Base-by-base conservation (phyloP, 352 stramenopile species). In the Globisporangium paroecandrum region DNA sequence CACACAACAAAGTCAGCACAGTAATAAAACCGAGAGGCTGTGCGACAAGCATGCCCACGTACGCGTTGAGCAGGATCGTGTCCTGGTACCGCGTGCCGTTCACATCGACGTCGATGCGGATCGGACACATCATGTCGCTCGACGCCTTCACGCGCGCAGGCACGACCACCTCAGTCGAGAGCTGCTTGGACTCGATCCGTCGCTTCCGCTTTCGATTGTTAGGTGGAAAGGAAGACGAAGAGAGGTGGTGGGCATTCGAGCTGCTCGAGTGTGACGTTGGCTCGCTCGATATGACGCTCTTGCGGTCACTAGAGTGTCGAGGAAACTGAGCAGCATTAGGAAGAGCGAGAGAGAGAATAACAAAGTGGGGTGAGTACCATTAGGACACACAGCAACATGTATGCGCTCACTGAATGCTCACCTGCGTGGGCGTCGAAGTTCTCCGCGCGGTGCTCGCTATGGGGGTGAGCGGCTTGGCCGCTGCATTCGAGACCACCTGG, bases 31-130 rank as follows among this genome's bases (percentile, higher is more conserved):
- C 55, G n/a, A 41, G 7, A 29, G 18, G 41, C 15, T n/a, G 7
- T 63, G 69, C 5, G 2, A 10, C 12, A 5, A 53, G 29, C 41
- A 47, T 36, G 29, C 3, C 20, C 4, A 58, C 83, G 49, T 76
- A 91, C 83, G 66, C 72, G 58, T 89, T 84, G 66, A 93, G 55
- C 9, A 92, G 72, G 41, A 95, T 77, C 13, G 85, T 91, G 67
- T 95, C 87, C 62, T 93, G 85, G 68, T 85, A 95, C 2, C 83
- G 79, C 63, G 87, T 74, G 22, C 85, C 85, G 62, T 92, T 79
- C 55, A 90, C 72, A 46, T 95, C 83, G 20, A 95, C 77, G 53
- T 95, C 85, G 38, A 95, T 76, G 18, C 87, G 85, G 54, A 95
- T 85, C 10, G 87, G 85, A 38, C 83, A 90, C 15, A 95, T 78